Evolutionary conservation across 2,329 filamentous ascomycete species (phyloP).

Genomic region (Mariannaea sp.): DNA sequence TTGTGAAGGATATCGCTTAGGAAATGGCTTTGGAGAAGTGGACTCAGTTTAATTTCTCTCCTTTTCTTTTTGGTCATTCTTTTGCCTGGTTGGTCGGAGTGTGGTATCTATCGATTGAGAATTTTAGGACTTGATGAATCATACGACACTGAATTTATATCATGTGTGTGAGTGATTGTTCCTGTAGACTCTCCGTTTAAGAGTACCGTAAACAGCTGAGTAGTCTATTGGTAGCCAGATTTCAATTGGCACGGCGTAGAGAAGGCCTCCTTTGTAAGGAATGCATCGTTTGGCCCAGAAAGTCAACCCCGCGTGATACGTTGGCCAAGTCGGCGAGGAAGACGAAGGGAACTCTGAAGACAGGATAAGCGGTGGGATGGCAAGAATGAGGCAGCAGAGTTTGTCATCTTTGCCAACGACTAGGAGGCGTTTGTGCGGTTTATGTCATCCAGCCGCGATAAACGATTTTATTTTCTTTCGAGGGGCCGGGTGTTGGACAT

Average conservation of each 20-base stretch:
- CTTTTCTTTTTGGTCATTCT: slow-evolving; percentile 5
- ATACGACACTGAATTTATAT: not conserved
- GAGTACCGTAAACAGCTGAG: not conserved
- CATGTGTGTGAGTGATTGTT: not conserved
- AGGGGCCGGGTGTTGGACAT: not conserved
- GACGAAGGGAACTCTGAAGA: not conserved
- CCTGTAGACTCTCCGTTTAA: not conserved
- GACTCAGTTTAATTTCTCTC: not conserved
- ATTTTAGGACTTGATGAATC: slow-evolving; percentile 25
- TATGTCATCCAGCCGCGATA: not conserved
- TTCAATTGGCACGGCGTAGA: not conserved
- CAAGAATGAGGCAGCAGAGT: not conserved
- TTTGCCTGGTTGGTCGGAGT: slow-evolving; percentile 2
- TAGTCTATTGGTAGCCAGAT: not conserved
- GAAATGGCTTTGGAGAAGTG: slow-evolving; percentile 7
- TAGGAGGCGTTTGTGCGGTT: not conserved
- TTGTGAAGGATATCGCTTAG: not conserved
- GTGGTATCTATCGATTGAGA: slow-evolving; percentile 18
- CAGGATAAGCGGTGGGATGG: not conserved
- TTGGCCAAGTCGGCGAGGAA: not conserved
- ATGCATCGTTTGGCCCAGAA: not conserved
- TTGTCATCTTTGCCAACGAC: not conserved
- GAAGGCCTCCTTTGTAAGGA: not conserved
- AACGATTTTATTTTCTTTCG: not conserved
- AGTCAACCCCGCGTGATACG: slow-evolving; percentile 4